These are phyloP conservation scores for Dryas drummondii DNA, from an alignment of 306 rosid genomes.

Conservation along the genomic window DNA sequence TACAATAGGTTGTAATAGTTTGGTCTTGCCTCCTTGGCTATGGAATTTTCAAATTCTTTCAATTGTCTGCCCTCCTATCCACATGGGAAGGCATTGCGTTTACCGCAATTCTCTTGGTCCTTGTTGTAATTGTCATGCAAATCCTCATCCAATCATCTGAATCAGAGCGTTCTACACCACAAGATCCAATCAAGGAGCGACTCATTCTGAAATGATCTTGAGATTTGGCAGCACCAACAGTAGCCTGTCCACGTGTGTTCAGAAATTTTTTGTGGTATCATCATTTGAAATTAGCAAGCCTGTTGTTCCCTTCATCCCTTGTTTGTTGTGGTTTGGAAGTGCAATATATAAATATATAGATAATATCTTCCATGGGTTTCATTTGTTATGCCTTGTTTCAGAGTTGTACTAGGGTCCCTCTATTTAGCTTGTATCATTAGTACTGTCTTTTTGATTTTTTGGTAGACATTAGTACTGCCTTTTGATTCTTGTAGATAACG, in stretches of 20 bases:
- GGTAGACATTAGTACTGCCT: too few species aligned
- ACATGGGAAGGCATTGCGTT: conserved; percentile 69
- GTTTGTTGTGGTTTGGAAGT: background rate
- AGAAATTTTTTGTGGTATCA: background rate
- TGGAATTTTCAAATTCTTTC: conserved; percentile 34
- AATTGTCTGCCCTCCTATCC: conserved; percentile 53
- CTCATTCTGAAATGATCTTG: conserved; percentile 48
- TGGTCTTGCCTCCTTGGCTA: conserved; percentile 56
- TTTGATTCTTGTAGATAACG: too few species aligned
- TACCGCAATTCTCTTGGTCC: conserved; percentile 40
- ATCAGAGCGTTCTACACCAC: conserved; percentile 47
- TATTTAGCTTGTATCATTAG: too few species aligned
- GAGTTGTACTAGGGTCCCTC: too few species aligned
- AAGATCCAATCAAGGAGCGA: conserved; percentile 45
- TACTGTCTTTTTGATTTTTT: background rate
- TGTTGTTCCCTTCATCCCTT: background rate
- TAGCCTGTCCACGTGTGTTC: background rate
- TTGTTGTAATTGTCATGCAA: conserved; percentile 58
- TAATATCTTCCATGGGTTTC: too few species aligned
- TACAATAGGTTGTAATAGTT: conserved; percentile 50
- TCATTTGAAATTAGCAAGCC: background rate
- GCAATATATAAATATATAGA: background rate
- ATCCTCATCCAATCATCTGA: conserved; percentile 62
- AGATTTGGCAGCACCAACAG: background rate
- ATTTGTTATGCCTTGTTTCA: too few species aligned